Conservation (phyloP, 106 monocot species). For the Ottelia alismoides region DNA sequence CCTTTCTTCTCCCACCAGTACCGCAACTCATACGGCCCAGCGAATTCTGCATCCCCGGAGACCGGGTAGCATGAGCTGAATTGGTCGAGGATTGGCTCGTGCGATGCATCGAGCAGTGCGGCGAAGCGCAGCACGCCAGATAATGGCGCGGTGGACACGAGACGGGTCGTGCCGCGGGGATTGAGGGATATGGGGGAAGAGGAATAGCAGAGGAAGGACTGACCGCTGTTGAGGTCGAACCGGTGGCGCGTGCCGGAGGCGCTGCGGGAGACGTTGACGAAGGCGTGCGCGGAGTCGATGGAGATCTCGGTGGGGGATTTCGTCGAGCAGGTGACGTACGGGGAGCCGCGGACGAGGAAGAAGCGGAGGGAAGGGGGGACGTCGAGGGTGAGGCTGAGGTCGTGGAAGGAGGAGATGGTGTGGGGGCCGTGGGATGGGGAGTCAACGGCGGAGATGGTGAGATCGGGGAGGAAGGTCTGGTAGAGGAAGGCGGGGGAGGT, state of each 20-base stretch:
- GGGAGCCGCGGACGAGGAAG: constrained; percentile 76
- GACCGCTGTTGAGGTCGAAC: constrained; percentile 49
- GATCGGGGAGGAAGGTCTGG: constrained; percentile 69
- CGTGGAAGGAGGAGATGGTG: constrained; percentile 58
- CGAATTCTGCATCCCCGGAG: constrained; percentile 49
- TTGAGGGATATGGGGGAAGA: constrained; percentile 55
- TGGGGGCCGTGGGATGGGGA: constrained; percentile 6
- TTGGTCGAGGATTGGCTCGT: constrained; percentile 53
- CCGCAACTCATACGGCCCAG: constrained; percentile 40
- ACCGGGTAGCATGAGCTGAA: constrained; percentile 71
- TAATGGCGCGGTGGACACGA: constrained; percentile 21
- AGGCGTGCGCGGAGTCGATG: constrained; percentile 43
- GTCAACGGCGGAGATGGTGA: constrained; percentile 40
- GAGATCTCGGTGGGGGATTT: constrained; percentile 15
- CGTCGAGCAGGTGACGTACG: constrained; percentile 55
- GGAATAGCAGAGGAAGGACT: constrained; percentile 61
- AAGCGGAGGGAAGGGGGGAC: constrained; percentile 58
- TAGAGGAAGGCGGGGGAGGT: no score
- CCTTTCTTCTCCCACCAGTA: constrained; percentile 82
- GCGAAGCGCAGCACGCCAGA: constrained; percentile 53
- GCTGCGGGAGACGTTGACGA: constrained; percentile 40
- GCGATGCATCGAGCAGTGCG: constrained; percentile 27
- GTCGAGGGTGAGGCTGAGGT: constrained; percentile 82
- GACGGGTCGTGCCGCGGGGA: constrained; percentile 15
- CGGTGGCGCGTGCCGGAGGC: constrained; percentile 44